Evolutionary conservation across 2,329 filamentous ascomycete species (phyloP).

Genomic region (Cordyceps cicadae): DNA sequence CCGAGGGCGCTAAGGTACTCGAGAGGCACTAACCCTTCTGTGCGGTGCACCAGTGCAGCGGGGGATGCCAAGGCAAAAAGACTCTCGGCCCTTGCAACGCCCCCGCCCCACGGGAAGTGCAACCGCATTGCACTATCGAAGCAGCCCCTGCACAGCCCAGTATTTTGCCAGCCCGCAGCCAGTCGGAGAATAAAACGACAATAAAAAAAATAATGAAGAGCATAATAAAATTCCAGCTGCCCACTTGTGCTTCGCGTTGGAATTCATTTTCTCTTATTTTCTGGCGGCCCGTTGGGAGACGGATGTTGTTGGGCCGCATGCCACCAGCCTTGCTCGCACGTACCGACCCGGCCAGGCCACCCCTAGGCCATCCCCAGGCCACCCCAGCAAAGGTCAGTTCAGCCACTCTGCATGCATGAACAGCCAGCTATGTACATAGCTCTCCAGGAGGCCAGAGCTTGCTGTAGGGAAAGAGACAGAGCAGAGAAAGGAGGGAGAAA

Average conservation of each 20-base stretch:
- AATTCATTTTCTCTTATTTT: neutral
- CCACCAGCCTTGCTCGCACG: neutral
- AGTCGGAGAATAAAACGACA: neutral
- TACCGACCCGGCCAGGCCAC: too few species aligned
- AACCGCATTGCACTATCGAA: neutral
- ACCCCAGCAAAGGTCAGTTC: too few species aligned
- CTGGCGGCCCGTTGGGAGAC: neutral
- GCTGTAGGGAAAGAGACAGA: neutral
- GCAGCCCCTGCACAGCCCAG: neutral
- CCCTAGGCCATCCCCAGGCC: too few species aligned
- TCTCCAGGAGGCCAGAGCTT: neutral
- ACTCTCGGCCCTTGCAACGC: neutral
- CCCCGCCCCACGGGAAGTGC: neutral
- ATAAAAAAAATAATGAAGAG: neutral
- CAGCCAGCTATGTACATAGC: too few species aligned
- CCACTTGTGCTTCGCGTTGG: neutral
- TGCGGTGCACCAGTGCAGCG: neutral
- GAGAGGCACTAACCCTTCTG: neutral
- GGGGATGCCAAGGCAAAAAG: neutral
- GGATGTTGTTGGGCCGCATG: neutral
- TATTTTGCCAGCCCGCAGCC: neutral
- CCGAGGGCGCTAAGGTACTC: neutral
- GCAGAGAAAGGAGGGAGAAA: neutral
- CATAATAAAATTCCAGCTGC: too few species aligned
- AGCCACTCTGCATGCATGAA: too few species aligned